Percentiles rank a stretch among this genome's conserved stretches.
Conservation (phyloP, 345 rosid species). For the Citrus maxima region DNA sequence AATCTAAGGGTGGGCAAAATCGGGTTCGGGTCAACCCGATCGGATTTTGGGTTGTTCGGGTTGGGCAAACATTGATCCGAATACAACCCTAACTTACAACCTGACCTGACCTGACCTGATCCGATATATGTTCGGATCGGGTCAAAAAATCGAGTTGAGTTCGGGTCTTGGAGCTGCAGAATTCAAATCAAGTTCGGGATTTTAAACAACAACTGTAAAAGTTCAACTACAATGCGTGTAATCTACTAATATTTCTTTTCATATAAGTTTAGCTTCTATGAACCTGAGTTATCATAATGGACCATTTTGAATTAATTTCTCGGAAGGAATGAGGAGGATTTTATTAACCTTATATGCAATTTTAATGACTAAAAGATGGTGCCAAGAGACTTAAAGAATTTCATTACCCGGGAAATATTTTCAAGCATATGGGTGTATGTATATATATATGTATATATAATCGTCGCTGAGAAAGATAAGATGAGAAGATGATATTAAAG, state of each 20-base stretch:
- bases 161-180: too few relatives aligned
- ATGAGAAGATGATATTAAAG: constrained; percentile 11
- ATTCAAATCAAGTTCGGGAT: too few relatives aligned
- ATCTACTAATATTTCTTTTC: not conserved
- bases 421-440: not conserved
- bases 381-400: not conserved
- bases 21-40: too few relatives aligned
- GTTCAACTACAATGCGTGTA: not conserved
- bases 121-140: too few relatives aligned
- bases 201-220: not conserved
- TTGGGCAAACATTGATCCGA: too few relatives aligned
- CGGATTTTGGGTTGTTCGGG: too few relatives aligned
- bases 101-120: too few relatives aligned
- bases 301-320: not conserved
- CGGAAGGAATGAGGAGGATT: not conserved
- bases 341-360: not conserved
- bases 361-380: not conserved
- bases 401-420: not conserved
- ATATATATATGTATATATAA: too few relatives aligned
- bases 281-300: not conserved
- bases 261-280: not conserved
- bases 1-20: too few relatives aligned
- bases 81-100: too few relatives aligned
- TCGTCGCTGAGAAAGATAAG: not conserved
- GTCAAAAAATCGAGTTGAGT: too few relatives aligned